These are phyloP conservation scores for Novymonas esmeraldas DNA, from an alignment of 208 protist species.

Conservation along the genomic window DNA sequence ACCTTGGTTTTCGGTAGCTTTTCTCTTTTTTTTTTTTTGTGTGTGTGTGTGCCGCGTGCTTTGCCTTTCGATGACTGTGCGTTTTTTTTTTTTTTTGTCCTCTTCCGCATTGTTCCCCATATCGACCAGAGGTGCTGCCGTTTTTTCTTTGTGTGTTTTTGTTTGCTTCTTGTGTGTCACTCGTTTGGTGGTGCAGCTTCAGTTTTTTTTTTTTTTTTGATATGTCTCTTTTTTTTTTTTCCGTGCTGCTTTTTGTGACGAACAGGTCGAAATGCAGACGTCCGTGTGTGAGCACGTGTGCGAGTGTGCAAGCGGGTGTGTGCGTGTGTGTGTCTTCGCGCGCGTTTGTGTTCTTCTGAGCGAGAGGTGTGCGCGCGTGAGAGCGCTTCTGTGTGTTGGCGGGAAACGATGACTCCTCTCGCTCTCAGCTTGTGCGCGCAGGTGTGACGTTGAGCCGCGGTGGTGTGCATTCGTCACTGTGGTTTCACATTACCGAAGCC, in stretches of 20 bases:
- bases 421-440: too few relatives aligned
- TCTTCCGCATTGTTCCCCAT: not conserved
- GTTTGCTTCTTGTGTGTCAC: too few relatives aligned
- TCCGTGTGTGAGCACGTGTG: not conserved
- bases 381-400: not conserved
- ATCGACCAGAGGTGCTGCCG: not conserved
- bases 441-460: too few relatives aligned
- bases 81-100: not conserved
- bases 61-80: too few relatives aligned
- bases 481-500: too few relatives aligned
- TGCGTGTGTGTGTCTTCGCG: not conserved
- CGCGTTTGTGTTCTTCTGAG: not conserved
- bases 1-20: not conserved
- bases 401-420: too few relatives aligned
- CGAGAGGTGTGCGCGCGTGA: not conserved
- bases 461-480: too few relatives aligned
- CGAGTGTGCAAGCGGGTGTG: not conserved
- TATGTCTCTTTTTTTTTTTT: not conserved
- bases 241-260: too few relatives aligned
- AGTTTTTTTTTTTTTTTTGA: conserved; percentile 4
- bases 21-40: not conserved
- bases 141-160: not conserved
- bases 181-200: not conserved
- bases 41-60: not conserved
- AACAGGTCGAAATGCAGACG: too few relatives aligned